These are phyloP conservation scores for Colletotrichum viniferum DNA, from an alignment of 2,329 filamentous ascomycete species.

Conservation along the genomic window DNA sequence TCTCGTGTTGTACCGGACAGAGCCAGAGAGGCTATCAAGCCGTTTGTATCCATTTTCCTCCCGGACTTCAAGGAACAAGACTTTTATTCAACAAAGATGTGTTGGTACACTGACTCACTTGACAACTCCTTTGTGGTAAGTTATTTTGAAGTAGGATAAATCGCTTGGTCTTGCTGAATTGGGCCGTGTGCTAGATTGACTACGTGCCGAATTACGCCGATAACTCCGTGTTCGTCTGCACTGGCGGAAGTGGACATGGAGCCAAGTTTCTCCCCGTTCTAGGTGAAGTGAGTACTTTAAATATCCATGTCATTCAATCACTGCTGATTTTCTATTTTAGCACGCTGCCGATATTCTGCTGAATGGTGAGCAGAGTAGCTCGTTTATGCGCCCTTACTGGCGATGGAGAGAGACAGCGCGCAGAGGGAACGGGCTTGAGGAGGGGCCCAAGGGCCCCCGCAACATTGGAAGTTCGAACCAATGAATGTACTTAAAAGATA, in stretches of 20 bases:
- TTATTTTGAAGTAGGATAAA: too few species aligned
- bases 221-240: conserved; percentile 36
- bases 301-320: neutral
- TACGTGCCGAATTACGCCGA: conserved; percentile 32
- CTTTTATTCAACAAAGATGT: conserved; percentile 51
- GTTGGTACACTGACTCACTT: conserved; percentile 64
- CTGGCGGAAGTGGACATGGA: conserved; percentile 38
- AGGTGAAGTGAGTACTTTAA: conserved; percentile 27
- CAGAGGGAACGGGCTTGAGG: conserved; percentile 33
- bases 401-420: conserved; percentile 30
- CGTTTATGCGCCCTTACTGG: conserved; percentile 34
- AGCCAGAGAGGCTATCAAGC: conserved; percentile 26
- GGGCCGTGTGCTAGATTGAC: conserved; percentile 29
- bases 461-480: conserved; percentile 19
- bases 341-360: conserved; percentile 36
- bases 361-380: conserved; percentile 27
- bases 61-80: conserved; percentile 41
- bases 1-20: conserved; percentile 25
- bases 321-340: conserved; percentile 21
- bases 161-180: neutral
- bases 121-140: conserved; percentile 52
- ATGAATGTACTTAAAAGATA: neutral
- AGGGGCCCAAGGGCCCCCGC: conserved; percentile 29
- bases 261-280: conserved; percentile 40
- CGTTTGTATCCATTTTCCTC: conserved; percentile 42